Percentiles rank a stretch among this genome's conserved stretches.
Evolutionary conservation across 495 filamentous ascomycete species (phyloP).

Genomic region (Thozetella sp.): DNA sequence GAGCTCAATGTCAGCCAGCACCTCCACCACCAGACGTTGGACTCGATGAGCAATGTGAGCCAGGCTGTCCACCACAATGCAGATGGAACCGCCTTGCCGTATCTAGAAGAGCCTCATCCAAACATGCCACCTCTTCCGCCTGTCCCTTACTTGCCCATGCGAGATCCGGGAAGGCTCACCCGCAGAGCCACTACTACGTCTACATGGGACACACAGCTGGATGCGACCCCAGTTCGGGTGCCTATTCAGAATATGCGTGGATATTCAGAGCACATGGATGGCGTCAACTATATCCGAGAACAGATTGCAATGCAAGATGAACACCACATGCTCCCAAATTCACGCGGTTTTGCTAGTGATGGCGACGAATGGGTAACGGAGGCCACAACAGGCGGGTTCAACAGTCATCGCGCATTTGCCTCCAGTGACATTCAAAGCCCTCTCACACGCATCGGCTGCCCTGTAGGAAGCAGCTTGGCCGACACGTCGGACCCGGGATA

Average conservation of each 20-base stretch:
- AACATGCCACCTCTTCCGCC: not conserved
- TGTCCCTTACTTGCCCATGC: not conserved
- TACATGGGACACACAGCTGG: slow-evolving; percentile 3
- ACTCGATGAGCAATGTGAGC: slow-evolving; percentile 8
- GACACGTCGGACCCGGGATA: slow-evolving; percentile 29
- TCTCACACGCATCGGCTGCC: not conserved
- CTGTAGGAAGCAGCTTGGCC: slow-evolving; percentile 38
- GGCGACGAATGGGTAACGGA: slow-evolving; percentile 24
- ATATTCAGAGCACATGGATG: not conserved
- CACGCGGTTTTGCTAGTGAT: slow-evolving; percentile 1
- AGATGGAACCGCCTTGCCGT: not conserved
- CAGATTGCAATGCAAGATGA: not conserved
- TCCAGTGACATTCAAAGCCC: slow-evolving; percentile 10
- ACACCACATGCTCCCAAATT: not conserved
- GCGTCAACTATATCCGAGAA: not conserved
- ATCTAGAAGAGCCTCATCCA: not conserved
- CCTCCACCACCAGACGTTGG: slow-evolving; percentile 8
- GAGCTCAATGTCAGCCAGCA: slow-evolving; percentile 20
- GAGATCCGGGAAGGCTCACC: not conserved
- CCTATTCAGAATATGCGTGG: not conserved
- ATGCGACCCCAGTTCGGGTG: not conserved
- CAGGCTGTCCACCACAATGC: slow-evolving; percentile 2
- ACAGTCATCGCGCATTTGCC: slow-evolving; percentile 23
- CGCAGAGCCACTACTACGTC: not conserved
- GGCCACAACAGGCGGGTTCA: slow-evolving; percentile 15